A percentile compares a stretch with the other conserved stretches of the same genome.
These are phyloP conservation scores for Pseudogymnoascus sp. DNA, from an alignment of 2,329 filamentous ascomycete species.

Conservation along the genomic window DNA sequence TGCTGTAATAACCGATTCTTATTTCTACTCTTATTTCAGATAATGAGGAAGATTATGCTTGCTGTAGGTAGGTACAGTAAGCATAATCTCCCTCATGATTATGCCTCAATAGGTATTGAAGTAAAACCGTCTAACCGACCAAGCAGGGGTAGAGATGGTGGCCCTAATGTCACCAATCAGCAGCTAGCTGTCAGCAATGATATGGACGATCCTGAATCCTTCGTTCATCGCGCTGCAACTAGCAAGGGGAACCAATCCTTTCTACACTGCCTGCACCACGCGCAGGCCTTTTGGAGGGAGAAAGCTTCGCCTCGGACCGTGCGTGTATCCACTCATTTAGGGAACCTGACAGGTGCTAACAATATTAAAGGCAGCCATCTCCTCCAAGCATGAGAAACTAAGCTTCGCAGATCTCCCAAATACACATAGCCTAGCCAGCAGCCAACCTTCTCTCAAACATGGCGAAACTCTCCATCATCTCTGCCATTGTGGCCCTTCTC, in stretches of 20 bases:
- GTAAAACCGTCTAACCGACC: not conserved
- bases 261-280: not conserved
- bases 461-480: not conserved
- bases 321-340: not conserved
- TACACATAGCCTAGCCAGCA: not conserved
- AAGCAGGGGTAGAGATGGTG: not conserved
- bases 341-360: not conserved
- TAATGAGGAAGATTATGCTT: not conserved
- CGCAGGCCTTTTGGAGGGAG: not conserved
- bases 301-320: not conserved
- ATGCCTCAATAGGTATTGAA: too few relatives aligned
- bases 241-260: not conserved
- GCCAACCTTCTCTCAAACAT: not conserved
- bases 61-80: too few relatives aligned
- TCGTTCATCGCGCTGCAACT: not conserved
- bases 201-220: not conserved
- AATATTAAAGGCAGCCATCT: not conserved
- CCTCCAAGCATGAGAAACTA: not conserved
- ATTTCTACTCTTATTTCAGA: not conserved
- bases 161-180: slow-evolving; percentile 1
- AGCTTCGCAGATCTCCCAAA: not conserved
- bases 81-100: too few relatives aligned
- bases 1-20: not conserved
- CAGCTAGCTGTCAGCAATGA: not conserved
- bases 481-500: not conserved